A percentile compares a stretch with the other conserved stretches of the same genome.
phyloP scores from a whole-genome alignment of 331 rosid species.

The Malus hybrid region DNA sequence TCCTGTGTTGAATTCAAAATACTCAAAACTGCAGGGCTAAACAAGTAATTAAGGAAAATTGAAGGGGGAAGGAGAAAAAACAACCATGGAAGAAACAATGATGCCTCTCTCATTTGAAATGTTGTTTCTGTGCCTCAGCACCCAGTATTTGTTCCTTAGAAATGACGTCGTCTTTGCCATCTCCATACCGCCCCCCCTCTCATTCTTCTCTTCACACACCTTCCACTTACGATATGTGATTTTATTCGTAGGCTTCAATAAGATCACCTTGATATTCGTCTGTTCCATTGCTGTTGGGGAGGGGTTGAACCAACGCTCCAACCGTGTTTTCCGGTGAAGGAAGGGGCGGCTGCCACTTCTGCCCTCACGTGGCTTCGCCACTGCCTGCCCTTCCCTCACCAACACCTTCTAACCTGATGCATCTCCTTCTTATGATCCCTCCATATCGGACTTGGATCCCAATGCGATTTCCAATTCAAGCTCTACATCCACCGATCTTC shows the following conservation, averaged over 20 bases:
- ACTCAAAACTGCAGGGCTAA: conserved; percentile 14
- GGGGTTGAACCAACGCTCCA: too few relatives aligned
- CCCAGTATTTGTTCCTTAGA: conserved; percentile 56
- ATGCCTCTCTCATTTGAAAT: conserved; percentile 79
- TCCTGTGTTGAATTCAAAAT: conserved; percentile 36
- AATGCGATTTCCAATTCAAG: too few relatives aligned
- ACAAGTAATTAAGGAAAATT: neutral
- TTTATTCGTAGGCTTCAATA: neutral
- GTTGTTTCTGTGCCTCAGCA: conserved; percentile 86
- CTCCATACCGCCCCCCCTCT: neutral
- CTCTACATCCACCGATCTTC: too few relatives aligned
- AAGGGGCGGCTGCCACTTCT: too few relatives aligned
- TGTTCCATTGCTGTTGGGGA: too few relatives aligned
- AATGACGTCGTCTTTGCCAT: conserved; percentile 28
- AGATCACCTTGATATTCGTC: neutral
- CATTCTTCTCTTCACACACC: neutral
- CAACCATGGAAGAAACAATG: conserved; percentile 70
- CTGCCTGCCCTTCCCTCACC: too few relatives aligned
- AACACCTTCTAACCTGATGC: too few relatives aligned
- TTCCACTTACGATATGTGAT: neutral
- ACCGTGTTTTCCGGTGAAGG: too few relatives aligned
- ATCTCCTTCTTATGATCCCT: too few relatives aligned
- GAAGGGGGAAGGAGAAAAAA: neutral
- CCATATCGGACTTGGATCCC: too few relatives aligned
- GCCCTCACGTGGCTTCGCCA: too few relatives aligned